Base-by-base conservation (phyloP, 345 rosid species). In the Balakata baccata region DNA sequence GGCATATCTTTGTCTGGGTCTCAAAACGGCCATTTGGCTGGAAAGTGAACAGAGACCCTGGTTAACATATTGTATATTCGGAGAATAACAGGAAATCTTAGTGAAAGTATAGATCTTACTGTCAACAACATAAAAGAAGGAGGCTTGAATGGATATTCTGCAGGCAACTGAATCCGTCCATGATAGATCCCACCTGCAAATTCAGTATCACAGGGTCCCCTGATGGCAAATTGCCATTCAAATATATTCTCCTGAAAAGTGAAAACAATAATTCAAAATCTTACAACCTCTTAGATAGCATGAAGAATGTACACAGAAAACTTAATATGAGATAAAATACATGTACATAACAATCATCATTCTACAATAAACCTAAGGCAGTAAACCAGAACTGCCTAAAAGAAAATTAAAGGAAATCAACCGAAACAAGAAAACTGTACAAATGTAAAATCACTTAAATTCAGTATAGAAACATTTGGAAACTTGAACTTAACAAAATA, bases 121-220 rank as follows among this genome's bases (percentile, higher is more conserved):
- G 98, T 88, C 86, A 95, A 79, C 69, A 95, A 53, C 97, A 92
- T 80, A 82, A 95, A 95, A 1, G 99, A 90, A 41, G 99, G 99
- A 17, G 99, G 98, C 83, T 92, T 88, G 83, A 95, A 95, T 3
- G 99, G 99, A 67, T 95, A 95, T 71, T 95, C 99, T 0, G 97
- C 84, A 34, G 99, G 99, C 51, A 95, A 81, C 81, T 91, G 99
- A 78, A 95, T 95, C 61, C 99, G 86, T 74, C 99, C 99, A 78
- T 95, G 99, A 83, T 92, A 95, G 63, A 95, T 95, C 61, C 99
- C 99, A 6, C 98, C 97, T 53, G 92, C 99, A 51, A 95, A 95
- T 75, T 92, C 97, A 41, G 97, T 84, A 52, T 92, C 98, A 17
- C 81, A 4, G 0, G 99, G 97, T 3, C 99, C 99, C 68, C 93